Conservation (phyloP, 2,329 filamentous ascomycete species). For the Fusarium protoensiforme region DNA sequence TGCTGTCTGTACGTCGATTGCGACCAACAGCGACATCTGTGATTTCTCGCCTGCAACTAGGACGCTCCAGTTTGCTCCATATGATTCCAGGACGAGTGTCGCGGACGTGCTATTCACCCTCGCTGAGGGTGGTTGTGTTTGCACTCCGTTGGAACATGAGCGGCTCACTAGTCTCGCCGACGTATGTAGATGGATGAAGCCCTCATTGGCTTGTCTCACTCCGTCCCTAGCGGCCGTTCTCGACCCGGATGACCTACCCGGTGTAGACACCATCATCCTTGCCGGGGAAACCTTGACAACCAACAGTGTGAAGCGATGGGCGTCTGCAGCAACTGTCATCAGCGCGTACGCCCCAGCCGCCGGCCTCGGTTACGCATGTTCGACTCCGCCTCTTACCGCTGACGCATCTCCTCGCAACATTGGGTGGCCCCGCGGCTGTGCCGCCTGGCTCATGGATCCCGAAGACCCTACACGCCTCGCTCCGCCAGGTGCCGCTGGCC, state of each 20-base stretch:
- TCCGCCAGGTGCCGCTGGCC: conserved; percentile 15
- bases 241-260: not conserved
- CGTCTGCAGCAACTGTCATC: not conserved
- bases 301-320: not conserved
- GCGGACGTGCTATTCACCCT: not conserved
- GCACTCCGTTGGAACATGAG: conserved; percentile 13
- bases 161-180: not conserved
- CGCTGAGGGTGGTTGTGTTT: conserved; percentile 1
- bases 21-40: conserved; percentile 4
- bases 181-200: not conserved
- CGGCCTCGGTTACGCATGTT: conserved; percentile 7
- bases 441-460: conserved; percentile 20
- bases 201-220: not conserved
- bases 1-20: conserved; percentile 6
- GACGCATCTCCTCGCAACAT: not conserved
- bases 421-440: conserved; percentile 21
- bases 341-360: conserved; percentile 1
- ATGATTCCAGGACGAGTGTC: not conserved
- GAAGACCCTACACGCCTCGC: conserved; percentile 12
- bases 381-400: not conserved
- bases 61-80: conserved; percentile 6
- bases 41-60: conserved; percentile 11
- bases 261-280: conserved; percentile 6
- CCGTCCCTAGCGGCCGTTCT: not conserved
- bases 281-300: not conserved